Percentiles rank a stretch among this genome's conserved stretches.
Evolutionary conservation across 768 basidiomycete species (phyloP).

Genomic region (Mycena rosella): DNA sequence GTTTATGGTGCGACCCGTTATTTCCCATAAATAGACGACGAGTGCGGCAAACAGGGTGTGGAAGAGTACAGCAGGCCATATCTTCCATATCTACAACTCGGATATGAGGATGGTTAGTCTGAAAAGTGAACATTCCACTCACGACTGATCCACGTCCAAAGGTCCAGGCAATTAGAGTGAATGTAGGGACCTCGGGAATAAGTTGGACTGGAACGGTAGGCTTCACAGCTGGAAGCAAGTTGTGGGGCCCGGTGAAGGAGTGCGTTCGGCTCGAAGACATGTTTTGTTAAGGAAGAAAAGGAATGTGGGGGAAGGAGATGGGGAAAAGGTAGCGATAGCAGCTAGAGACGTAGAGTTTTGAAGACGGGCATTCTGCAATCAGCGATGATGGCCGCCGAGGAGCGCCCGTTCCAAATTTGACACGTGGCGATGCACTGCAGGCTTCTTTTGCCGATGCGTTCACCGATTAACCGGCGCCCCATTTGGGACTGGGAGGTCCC

Average conservation of each 20-base stretch:
- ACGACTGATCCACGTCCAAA: constrained; percentile 61
- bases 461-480: too few relatives aligned
- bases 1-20: constrained; percentile 51
- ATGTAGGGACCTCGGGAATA: constrained; percentile 33
- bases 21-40: constrained; percentile 4
- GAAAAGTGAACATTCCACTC: constrained; percentile 27
- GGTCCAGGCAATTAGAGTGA: constrained; percentile 50
- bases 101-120: not conserved
- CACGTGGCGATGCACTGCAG: constrained; percentile 1
- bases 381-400: constrained; percentile 19
- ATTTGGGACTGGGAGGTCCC: too few relatives aligned
- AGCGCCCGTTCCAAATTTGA: constrained; percentile 5
- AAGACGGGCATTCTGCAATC: constrained; percentile 7
- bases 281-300: constrained; percentile 12
- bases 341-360: not conserved
- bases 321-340: not conserved
- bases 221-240: constrained; percentile 31
- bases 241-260: not conserved
- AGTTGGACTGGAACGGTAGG: constrained; percentile 29
- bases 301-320: constrained; percentile 22
- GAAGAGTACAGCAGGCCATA: constrained; percentile 76
- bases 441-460: not conserved
- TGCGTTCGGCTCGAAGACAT: constrained; percentile 22
- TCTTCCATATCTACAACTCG: constrained; percentile 62
- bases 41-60: constrained; percentile 70